phyloP scores from a whole-genome alignment of 2,329 filamentous ascomycete genomes.

The Bertia moriformis region DNA sequence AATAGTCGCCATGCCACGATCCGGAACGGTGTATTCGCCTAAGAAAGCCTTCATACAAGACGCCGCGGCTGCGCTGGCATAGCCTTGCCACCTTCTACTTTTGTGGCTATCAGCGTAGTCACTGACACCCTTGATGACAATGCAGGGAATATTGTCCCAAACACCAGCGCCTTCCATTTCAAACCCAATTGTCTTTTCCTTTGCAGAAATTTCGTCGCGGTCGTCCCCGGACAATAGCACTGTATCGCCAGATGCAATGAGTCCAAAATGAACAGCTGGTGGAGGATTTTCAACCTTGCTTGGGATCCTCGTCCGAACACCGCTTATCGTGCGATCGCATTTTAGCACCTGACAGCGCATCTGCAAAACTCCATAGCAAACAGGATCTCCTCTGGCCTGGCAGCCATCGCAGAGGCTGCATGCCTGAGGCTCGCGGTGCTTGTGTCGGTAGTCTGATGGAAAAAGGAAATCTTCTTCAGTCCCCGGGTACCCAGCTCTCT shows the following conservation, averaged over 20 bases:
- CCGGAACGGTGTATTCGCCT: not conserved
- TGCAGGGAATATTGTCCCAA: not conserved
- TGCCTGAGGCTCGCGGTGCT: conserved; percentile 1
- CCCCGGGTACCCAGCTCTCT: conserved; percentile 2
- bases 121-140: not conserved
- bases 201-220: conserved; percentile 10
- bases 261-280: conserved; percentile 11
- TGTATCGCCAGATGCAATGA: conserved; percentile 12
- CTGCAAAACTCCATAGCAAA: not conserved
- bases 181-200: conserved; percentile 1
- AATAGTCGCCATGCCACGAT: too few relatives aligned
- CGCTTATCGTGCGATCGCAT: not conserved
- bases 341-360: not conserved
- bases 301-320: not conserved
- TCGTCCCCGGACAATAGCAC: conserved; percentile 13
- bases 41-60: not conserved
- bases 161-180: conserved; percentile 4
- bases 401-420: conserved; percentile 1
- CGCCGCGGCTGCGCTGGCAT: not conserved
- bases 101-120: conserved; percentile 1
- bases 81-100: not conserved
- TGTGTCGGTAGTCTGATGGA: conserved; percentile 2
- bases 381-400: not conserved
- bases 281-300: not conserved
- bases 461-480: conserved; percentile 2